Conservation (phyloP, 768 basidiomycete species). For the Mycena venus region DNA sequence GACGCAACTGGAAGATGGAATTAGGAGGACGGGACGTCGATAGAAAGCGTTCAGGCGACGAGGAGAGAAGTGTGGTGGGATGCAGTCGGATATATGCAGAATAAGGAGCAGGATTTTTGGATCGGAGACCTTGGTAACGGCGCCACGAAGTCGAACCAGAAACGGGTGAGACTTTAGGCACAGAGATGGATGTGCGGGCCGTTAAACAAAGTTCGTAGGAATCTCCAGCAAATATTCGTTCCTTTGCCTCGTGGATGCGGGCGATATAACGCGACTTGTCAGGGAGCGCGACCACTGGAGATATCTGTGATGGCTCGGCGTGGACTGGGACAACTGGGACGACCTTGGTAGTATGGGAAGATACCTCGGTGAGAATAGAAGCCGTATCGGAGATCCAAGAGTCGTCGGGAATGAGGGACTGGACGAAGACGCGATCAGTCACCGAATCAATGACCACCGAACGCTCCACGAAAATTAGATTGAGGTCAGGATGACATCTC, state of each 20-base stretch:
- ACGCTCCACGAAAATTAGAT: conserved; percentile 83
- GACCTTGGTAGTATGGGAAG: conserved; percentile 14
- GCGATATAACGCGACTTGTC: conserved; percentile 72
- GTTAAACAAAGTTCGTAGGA: conserved; percentile 96
- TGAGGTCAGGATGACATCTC: conserved; percentile 75
- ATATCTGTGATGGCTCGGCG: conserved; percentile 7
- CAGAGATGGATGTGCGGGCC: conserved; percentile 71
- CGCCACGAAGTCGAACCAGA: conserved; percentile 72
- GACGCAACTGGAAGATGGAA: conserved; percentile 84
- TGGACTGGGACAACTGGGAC: conserved; percentile 8
- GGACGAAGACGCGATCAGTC: conserved; percentile 67
- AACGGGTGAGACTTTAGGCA: conserved; percentile 50
- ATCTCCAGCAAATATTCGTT: conserved; percentile 84
- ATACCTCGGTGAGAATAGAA: conserved; percentile 42
- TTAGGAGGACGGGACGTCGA: conserved; percentile 79
- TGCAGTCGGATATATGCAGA: conserved; percentile 85
- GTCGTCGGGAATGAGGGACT: conserved; percentile 74
- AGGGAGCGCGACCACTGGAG: conserved; percentile 61
- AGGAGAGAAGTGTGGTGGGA: conserved; percentile 83
- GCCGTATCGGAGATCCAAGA: conserved; percentile 70
- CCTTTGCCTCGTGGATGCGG: conserved; percentile 78
- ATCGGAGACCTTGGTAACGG: conserved; percentile 78
- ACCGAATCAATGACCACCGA: conserved; percentile 77
- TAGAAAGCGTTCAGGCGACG: conserved; percentile 94
- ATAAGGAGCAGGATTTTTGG: conserved; percentile 90